These are phyloP conservation scores for Ettlia oleoabundans DNA, from an alignment of 139 green algal genomes.

Conservation along the genomic window DNA sequence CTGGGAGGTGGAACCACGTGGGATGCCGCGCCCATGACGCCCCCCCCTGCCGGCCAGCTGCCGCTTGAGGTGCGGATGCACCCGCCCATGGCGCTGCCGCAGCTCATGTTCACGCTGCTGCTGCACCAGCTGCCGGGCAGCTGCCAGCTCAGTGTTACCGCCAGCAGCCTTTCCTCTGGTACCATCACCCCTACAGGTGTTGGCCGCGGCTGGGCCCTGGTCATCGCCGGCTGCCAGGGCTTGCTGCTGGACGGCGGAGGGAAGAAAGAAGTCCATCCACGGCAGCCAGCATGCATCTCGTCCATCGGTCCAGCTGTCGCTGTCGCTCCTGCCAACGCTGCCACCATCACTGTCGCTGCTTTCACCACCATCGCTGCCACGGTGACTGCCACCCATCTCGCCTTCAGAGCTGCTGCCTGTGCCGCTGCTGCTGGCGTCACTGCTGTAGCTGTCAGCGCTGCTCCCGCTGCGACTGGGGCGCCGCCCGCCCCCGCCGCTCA, in stretches of 20 bases:
- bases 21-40: not conserved
- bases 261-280: slow-evolving; percentile 17
- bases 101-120: not conserved
- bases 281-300: slow-evolving; percentile 12
- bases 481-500: not conserved
- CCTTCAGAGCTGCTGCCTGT: not conserved
- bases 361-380: too few relatives aligned
- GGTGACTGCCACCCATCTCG: not conserved
- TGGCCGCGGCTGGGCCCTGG: too few relatives aligned
- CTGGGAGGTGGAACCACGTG: not conserved
- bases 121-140: slow-evolving; percentile 2
- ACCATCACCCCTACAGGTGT: not conserved
- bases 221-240: not conserved
- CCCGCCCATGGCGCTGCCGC: not conserved
- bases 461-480: not conserved
- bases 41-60: too few relatives aligned
- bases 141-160: not conserved
- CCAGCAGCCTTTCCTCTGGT: not conserved
- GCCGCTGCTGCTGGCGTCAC: not conserved
- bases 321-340: not conserved
- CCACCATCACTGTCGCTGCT: too few relatives aligned
- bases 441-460: not conserved
- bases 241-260: too few relatives aligned
- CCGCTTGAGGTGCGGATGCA: too few relatives aligned
- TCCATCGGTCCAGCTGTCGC: not conserved